A percentile compares a stretch with the other conserved stretches of the same genome.
Conservation (phyloP, 768 basidiomycete species). For the Auricularia sp. region DNA sequence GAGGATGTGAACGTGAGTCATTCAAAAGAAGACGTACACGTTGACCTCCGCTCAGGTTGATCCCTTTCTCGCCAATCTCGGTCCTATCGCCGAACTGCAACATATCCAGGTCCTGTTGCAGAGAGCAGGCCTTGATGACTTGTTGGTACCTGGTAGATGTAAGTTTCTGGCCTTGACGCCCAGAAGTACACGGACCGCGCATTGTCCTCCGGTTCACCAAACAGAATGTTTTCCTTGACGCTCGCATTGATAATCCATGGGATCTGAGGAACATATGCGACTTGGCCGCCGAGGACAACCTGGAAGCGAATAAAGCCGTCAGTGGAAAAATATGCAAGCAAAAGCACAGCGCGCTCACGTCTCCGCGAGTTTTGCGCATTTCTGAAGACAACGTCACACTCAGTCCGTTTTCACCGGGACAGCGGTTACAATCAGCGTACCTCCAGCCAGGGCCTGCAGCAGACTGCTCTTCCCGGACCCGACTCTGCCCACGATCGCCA, state of each 20-base stretch:
- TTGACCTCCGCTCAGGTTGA: constrained; percentile 38
- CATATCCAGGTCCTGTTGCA: constrained; percentile 61
- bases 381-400: constrained; percentile 22
- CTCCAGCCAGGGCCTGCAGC: constrained; percentile 44
- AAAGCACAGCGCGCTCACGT: constrained; percentile 26
- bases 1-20: not conserved
- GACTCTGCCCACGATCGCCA: constrained; percentile 66
- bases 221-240: constrained; percentile 62
- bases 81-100: constrained; percentile 61
- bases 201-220: constrained; percentile 57
- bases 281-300: constrained; percentile 43
- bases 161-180: not conserved
- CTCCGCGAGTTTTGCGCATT: constrained; percentile 51
- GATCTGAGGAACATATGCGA: constrained; percentile 51
- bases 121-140: constrained; percentile 53
- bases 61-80: constrained; percentile 71
- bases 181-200: constrained; percentile 27
- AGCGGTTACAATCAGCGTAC: not conserved
- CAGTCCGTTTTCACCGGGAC: no score
- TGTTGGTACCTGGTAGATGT: constrained; percentile 35
- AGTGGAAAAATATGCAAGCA: not conserved
- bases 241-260: constrained; percentile 63
- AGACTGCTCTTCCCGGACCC: constrained; percentile 45
- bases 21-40: constrained; percentile 14
- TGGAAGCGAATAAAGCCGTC: constrained; percentile 8